Evolutionary conservation across 257 asterid species (phyloP), one percentile per base, ranked within the genome.

Genomic region (Petrea volubilis): DNA sequence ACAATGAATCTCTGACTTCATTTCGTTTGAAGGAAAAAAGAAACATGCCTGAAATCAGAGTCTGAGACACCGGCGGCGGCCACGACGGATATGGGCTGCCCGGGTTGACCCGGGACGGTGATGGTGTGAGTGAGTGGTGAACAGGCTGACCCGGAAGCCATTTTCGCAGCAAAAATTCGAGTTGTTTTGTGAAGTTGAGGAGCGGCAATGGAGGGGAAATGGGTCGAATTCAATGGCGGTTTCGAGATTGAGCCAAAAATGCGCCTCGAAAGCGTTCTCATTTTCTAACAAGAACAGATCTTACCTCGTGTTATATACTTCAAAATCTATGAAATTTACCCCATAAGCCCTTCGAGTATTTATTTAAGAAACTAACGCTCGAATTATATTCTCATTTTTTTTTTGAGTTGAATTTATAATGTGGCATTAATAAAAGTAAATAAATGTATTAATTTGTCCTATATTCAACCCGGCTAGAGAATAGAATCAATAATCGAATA

Each of bases 21-120:
- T 4, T 12, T 40, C 51, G 18, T 13, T 1, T 13, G 17, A 14
- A 44, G 6, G 4, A 59, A 17, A 10, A 21, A 24, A 71, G n/a
- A 71, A 27, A 38, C 75, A 29, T 78, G 74, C 98, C 90, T 84
- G 86, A 93, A 91, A 52, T 89, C 94, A 53, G 87, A 53, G 38
- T 81, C 83, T 13, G 96, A 86, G 79, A 93, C 82, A 50, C 97
- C 95, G 6, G 91, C 74, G 49, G 87, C 91, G 60, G 96, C 96
- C 27, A 73, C 78, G 69, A 91, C 68, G 64, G 87, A 12, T 73
- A 87, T 82, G 18, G 96, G 87, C 34, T 87, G 96, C 24, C 33
- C 79, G 72, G 55, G 78, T 73, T 93, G 98, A 66, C 57, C 20
- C 15, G 91, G 91, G 67, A 93, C 85, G 70, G 82, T 58, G 67